Percentiles rank a stretch among this genome's conserved stretches.
Evolutionary conservation across 306 rosid genomes (phyloP).

Genomic region (Acacia crassicarpa): DNA sequence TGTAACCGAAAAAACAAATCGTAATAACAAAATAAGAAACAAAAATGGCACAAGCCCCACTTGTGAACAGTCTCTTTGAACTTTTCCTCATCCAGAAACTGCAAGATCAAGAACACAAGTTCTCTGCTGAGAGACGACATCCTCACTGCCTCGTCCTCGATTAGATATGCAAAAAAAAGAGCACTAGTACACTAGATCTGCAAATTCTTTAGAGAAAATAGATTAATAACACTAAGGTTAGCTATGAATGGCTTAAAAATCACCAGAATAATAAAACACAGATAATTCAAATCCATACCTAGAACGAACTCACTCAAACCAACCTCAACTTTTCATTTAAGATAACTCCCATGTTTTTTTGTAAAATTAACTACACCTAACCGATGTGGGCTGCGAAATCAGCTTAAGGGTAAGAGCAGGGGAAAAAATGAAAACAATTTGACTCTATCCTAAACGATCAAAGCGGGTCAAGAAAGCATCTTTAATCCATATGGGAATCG

Average conservation of each 20-base stretch:
- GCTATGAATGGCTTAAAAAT: constrained; percentile 27
- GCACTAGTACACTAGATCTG: constrained; percentile 76
- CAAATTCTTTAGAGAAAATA: constrained; percentile 12
- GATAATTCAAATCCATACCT: constrained; percentile 34
- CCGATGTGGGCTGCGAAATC: constrained; percentile 37
- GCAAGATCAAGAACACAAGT: constrained; percentile 98
- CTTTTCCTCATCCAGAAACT: constrained; percentile 98
- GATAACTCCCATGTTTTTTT: constrained; percentile 33
- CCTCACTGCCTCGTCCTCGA: constrained; percentile 45
- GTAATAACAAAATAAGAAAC: constrained; percentile 14
- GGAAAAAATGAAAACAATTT: constrained; percentile 36
- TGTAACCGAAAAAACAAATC: background rate
- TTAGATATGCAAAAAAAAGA: constrained; percentile 47
- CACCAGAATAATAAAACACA: constrained; percentile 1
- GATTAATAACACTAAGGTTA: constrained; percentile 23
- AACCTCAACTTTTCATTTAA: constrained; percentile 26
- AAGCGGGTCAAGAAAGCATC: constrained; percentile 57
- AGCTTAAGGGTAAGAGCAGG: constrained; percentile 10
- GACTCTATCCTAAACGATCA: constrained; percentile 46
- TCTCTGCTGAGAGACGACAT: constrained; percentile 99
- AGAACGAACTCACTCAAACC: constrained; percentile 42
- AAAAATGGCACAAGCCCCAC: constrained; percentile 56
- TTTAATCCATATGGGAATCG: constrained; percentile 63
- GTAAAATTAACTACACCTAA: constrained; percentile 28
- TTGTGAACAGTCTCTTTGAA: constrained; percentile 98